phyloP scores from a whole-genome alignment of 2,329 filamentous ascomycete species.

The Fusarium incarnatum region DNA sequence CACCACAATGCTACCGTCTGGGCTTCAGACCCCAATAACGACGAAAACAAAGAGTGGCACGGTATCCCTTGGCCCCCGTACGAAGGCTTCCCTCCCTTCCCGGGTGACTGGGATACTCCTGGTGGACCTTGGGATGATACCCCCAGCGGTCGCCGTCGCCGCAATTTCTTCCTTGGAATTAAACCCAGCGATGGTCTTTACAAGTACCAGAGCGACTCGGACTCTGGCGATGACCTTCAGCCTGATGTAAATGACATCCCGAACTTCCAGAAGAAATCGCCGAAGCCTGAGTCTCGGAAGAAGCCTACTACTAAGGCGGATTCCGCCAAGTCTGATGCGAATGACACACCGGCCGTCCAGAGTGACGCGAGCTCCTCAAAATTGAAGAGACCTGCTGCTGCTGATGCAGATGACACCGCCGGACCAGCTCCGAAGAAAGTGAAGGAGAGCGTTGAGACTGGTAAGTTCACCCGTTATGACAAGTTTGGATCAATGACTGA shows the following conservation, averaged over 20 bases:
- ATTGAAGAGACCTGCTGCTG: constrained; percentile 1
- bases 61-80: constrained; percentile 48
- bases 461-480: too few relatives aligned
- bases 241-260: constrained; percentile 36
- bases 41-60: constrained; percentile 43
- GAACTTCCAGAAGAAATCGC: not conserved
- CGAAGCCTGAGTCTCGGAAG: not conserved
- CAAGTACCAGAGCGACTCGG: constrained; percentile 27
- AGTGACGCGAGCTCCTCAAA: not conserved
- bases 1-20: constrained; percentile 40
- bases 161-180: constrained; percentile 1
- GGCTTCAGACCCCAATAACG: constrained; percentile 50
- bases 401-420: not conserved
- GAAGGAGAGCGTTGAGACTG: constrained; percentile 17
- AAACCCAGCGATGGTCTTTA: constrained; percentile 35
- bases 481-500: not conserved
- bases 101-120: constrained; percentile 35
- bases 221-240: constrained; percentile 38
- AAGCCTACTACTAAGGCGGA: constrained; percentile 10
- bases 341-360: constrained; percentile 26
- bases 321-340: constrained; percentile 27
- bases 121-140: constrained; percentile 12
- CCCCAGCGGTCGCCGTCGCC: not conserved
- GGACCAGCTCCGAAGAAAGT: constrained; percentile 30
- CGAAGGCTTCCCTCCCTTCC: constrained; percentile 38